Evolutionary conservation across 306 rosid species (phyloP), one percentile per base, ranked within the genome.

Genomic region (Ziziphus jujuba): DNA sequence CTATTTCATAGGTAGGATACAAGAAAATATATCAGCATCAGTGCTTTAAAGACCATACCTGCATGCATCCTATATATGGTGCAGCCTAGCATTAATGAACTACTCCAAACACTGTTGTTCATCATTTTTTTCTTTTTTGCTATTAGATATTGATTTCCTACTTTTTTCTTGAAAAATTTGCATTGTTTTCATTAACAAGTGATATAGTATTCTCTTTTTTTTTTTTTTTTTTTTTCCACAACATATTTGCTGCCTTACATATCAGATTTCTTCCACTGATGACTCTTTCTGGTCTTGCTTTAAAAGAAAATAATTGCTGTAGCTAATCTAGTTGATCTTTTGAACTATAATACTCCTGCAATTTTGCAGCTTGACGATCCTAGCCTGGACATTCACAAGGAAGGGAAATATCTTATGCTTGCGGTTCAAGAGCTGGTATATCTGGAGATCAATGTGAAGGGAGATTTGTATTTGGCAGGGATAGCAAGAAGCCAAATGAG

Each of bases 371-470:
- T 93, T 49, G 75, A 83, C 85, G 92, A 88, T 81, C 97, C 97
- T 38, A 68, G 71, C 77, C 67, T 88, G 38, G 97, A 93, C 72
- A 88, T 90, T 75, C 91, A 84, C 77, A 93, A 80, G 84, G 96
- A 86, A 74, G 97, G 95, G 70, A 93, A 93, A 80, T 93, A 93
- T 76, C 83, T 93, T 44, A 65, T 93, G 79, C 91, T 83, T 66
- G 91, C 96, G 49, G 82, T 90, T 71, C 96, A 83, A 70, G 98
- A 88, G 72, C 81, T 93, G 38, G 87, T 86, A n/a, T n/a, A 10
- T 81, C 89, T 5, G 98, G 97, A 63, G 98, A 93, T 74, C 97
- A 86, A 76, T 88, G 96, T 54, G 98, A 93, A 90, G 98, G 97
- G 70, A 81, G 96, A 80, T 93, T 93, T 47, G 97, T 93, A 7